Conservation (phyloP, 2,329 filamentous ascomycete species). For the Fusarium xylarioides region DNA sequence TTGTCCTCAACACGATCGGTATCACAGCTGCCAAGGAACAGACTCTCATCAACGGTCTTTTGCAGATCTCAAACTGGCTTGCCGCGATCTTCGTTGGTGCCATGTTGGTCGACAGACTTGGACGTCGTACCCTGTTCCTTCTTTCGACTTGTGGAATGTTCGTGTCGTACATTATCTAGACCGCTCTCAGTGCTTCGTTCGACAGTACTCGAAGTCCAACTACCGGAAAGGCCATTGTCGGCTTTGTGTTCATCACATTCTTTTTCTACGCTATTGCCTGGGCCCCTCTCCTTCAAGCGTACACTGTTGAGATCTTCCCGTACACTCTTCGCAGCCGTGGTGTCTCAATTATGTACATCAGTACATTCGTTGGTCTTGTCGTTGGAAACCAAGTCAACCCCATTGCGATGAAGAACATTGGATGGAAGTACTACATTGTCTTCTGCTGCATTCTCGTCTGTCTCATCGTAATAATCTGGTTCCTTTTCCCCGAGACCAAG, state of each 20-base stretch:
- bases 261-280: slow-evolving; percentile 50
- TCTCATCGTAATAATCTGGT: slow-evolving; percentile 48
- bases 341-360: slow-evolving; percentile 33
- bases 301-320: slow-evolving; percentile 42
- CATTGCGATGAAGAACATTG: slow-evolving; percentile 49
- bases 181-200: slow-evolving; percentile 41
- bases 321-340: slow-evolving; percentile 36
- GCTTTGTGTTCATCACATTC: slow-evolving; percentile 53
- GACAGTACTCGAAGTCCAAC: slow-evolving; percentile 27
- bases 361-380: slow-evolving; percentile 33
- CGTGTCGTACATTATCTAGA: slow-evolving; percentile 47
- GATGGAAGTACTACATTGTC: slow-evolving; percentile 54
- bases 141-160: slow-evolving; percentile 50
- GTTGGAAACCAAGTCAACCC: slow-evolving; percentile 55
- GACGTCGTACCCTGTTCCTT: slow-evolving; percentile 52
- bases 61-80: slow-evolving; percentile 52
- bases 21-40: slow-evolving; percentile 51
- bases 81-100: slow-evolving; percentile 50
- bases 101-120: slow-evolving; percentile 51
- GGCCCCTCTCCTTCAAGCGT: slow-evolving; percentile 46
- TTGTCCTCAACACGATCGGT: slow-evolving; percentile 52
- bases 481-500: slow-evolving; percentile 50
- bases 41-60: slow-evolving; percentile 35
- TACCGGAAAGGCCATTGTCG: slow-evolving; percentile 45
- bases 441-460: slow-evolving; percentile 49